phyloP scores from a whole-genome alignment of 2,329 filamentous ascomycete genomes.

The Xylariales sp. region DNA sequence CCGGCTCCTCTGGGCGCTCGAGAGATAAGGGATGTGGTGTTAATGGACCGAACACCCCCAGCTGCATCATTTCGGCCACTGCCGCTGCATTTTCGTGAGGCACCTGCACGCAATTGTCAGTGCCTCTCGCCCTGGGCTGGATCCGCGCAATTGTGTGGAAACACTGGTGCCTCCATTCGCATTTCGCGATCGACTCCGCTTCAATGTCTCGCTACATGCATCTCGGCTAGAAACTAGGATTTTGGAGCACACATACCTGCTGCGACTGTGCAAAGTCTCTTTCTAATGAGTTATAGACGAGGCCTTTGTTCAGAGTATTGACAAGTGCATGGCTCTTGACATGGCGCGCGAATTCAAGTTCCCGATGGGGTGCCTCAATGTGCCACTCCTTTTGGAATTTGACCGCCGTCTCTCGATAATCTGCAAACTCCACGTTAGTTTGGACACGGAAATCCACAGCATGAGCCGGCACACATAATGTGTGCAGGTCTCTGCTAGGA shows the following conservation, averaged over 20 bases:
- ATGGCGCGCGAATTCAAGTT: conserved; percentile 60
- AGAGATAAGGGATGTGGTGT: conserved; percentile 28
- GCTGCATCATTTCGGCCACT: conserved; percentile 41
- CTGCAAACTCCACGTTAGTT: conserved; percentile 39
- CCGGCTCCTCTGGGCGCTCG: conserved; percentile 16
- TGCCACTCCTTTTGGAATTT: conserved; percentile 68
- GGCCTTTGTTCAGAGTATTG: conserved; percentile 57
- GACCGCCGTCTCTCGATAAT: conserved; percentile 63
- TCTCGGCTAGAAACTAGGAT: background rate
- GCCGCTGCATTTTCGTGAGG: conserved; percentile 39
- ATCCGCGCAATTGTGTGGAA: conserved; percentile 15
- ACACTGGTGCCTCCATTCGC: conserved; percentile 1
- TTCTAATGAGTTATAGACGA: conserved; percentile 57
- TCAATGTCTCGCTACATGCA: conserved; percentile 7
- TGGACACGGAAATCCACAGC: conserved; percentile 8
- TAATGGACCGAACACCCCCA: conserved; percentile 55
- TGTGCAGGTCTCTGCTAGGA: background rate
- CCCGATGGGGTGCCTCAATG: conserved; percentile 55
- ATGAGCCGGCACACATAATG: conserved; percentile 13
- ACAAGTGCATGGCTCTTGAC: conserved; percentile 62
- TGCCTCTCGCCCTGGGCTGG: conserved; percentile 24
- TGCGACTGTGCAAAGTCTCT: conserved; percentile 44
- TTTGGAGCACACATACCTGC: conserved; percentile 36
- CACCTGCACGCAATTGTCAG: conserved; percentile 43
- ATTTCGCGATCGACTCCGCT: conserved; percentile 3